Base-by-base conservation (phyloP, 495 filamentous ascomycete genomes). In the Trichoderma asperelloides region DNA sequence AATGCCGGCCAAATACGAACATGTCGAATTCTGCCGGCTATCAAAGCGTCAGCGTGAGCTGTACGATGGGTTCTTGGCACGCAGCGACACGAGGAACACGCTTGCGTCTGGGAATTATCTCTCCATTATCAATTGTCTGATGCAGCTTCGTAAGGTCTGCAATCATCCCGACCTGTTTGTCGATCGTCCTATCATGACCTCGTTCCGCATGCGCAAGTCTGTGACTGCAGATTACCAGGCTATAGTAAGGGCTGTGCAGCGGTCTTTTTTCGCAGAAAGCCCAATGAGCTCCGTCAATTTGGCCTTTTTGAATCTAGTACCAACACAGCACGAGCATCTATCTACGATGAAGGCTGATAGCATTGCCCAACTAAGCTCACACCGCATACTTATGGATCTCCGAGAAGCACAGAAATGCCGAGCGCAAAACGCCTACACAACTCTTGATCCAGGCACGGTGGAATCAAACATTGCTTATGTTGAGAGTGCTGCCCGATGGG, bases 161-260 rank as follows among this genome's bases (percentile, higher is more conserved):
- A 98, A 98, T 71, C 96, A 99, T 73, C 96, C 96, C 0, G 96
- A 99, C 79, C 84, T 98, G 16, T 99, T 99, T 73, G 91, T 97
- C 70, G 96, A 95, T n/a, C 86, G 96, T 16, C 92, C 90, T n/a
- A 97, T 99, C 73, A 93, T 96, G 71, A 98, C 92, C 2, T 97
- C 94, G 6, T 96, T 96, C 75, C 93, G 93, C 9, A 96, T 97
- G 91, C 84, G 88, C 40, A 90, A 84, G 57, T 93, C 93, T 28
- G 88, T 89, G 7, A 80, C 89, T n/a, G 87, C 89, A 9, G 87
- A 91, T 28, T 99, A 86, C 68, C 88, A 91, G 71, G 80, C 86
- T 65, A 92, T 91, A 65, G 91, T 96, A 65, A 77, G 83, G 12
- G 78, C 92, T 40, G 80, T 97, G 39, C 83, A 91, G 13, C 83